Conservation (phyloP, 805 yeast species). For the Metschnikowia rubicola region DNA sequence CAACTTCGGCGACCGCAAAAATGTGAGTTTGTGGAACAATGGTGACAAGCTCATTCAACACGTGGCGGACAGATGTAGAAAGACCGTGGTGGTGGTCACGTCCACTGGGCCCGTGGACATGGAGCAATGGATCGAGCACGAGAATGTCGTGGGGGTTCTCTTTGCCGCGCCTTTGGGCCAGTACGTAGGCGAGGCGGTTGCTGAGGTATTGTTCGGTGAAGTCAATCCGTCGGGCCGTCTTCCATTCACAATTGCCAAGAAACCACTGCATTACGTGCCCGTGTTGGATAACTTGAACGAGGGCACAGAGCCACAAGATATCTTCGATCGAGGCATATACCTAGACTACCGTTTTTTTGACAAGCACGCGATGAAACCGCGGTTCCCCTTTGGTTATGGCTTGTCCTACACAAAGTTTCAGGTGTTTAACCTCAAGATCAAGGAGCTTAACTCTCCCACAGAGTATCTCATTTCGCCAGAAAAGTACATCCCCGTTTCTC, state of each 20-base stretch:
- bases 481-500: conserved; percentile 42
- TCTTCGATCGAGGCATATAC: conserved; percentile 46
- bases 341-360: conserved; percentile 59
- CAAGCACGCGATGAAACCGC: conserved; percentile 50
- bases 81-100: conserved; percentile 57
- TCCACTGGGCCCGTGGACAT: conserved; percentile 59
- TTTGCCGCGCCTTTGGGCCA: conserved; percentile 58
- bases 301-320: conserved; percentile 37
- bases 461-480: conserved; percentile 46
- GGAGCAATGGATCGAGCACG: conserved; percentile 55
- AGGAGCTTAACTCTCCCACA: conserved; percentile 41
- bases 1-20: conserved; percentile 56
- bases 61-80: conserved; percentile 48
- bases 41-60: conserved; percentile 51
- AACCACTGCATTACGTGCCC: conserved; percentile 45
- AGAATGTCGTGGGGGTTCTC: conserved; percentile 55
- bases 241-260: conserved; percentile 61
- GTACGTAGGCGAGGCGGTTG: conserved; percentile 53
- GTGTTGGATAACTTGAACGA: conserved; percentile 35
- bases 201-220: conserved; percentile 58
- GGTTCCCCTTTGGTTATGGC: conserved; percentile 63
- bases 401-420: conserved; percentile 49
- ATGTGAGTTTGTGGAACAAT: conserved; percentile 52
- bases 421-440: conserved; percentile 35
- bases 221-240: conserved; percentile 60